These are phyloP conservation scores for Hanseniaspora clermontiae DNA, from an alignment of 805 yeast species.

Conservation along the genomic window DNA sequence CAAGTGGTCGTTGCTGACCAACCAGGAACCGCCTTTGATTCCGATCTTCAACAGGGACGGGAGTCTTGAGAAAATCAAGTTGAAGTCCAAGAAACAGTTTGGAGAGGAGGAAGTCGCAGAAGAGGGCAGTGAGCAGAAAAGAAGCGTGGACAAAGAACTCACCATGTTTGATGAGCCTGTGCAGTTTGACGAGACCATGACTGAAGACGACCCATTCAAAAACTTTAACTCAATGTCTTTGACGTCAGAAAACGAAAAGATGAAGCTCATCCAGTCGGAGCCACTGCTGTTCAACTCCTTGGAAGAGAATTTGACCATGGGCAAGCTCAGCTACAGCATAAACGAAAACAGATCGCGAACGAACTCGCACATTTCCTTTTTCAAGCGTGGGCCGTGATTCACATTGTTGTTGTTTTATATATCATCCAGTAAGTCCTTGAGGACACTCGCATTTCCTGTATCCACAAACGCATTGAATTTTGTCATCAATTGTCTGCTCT, in stretches of 20 bases:
- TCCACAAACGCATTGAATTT: not conserved
- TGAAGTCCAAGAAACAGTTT: not conserved
- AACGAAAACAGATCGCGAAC: conserved; percentile 31
- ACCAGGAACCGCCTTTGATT: conserved; percentile 90
- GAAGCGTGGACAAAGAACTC: conserved; percentile 15
- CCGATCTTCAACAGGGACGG: conserved; percentile 56
- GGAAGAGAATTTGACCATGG: conserved; percentile 28
- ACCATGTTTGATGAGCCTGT: conserved; percentile 26
- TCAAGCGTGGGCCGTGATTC: conserved; percentile 18
- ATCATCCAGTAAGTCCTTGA: not conserved
- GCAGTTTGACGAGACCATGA: conserved; percentile 28
- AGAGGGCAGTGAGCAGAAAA: conserved; percentile 17
- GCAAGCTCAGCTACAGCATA: conserved; percentile 32
- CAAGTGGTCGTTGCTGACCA: conserved; percentile 90
- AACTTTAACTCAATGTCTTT: conserved; percentile 77
- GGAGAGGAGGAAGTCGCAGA: conserved; percentile 5
- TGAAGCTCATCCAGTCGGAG: conserved; percentile 32
- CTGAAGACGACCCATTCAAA: conserved; percentile 61
- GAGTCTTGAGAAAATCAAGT: conserved; percentile 33
- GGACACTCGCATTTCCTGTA: conserved; percentile 8
- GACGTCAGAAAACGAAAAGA: conserved; percentile 51
- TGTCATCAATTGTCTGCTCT: not conserved
- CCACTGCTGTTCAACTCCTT: conserved; percentile 29
- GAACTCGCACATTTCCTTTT: conserved; percentile 25
- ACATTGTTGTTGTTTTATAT: not conserved